These are phyloP conservation scores for Cyphellophora attinorum DNA, from an alignment of 2,329 filamentous ascomycete species.

Conservation along the genomic window DNA sequence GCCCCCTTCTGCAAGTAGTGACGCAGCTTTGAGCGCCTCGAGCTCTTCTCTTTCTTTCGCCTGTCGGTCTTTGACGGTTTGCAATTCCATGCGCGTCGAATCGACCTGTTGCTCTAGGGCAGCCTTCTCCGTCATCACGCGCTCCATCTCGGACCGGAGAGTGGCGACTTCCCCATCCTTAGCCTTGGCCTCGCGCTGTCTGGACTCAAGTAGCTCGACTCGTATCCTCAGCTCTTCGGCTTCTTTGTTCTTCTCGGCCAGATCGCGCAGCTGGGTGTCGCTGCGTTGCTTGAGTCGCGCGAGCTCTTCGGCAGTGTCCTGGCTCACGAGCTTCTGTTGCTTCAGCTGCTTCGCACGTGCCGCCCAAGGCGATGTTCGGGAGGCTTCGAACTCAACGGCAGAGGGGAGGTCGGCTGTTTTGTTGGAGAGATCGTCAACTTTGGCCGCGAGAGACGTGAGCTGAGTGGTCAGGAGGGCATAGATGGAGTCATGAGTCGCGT, in stretches of 20 bases:
- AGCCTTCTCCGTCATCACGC: constrained; percentile 24
- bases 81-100: constrained; percentile 27
- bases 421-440: constrained; percentile 53
- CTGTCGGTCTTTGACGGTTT: constrained; percentile 28
- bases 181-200: constrained; percentile 73
- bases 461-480: constrained; percentile 11
- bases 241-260: constrained; percentile 67
- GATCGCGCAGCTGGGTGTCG: constrained; percentile 62
- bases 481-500: constrained; percentile 5
- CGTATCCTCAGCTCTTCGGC: constrained; percentile 57
- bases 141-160: constrained; percentile 31
- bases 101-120: constrained; percentile 24
- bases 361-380: constrained; percentile 64
- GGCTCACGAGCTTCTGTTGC: constrained; percentile 67
- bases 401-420: constrained; percentile 62
- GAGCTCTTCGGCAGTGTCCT: constrained; percentile 79
- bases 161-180: constrained; percentile 51
- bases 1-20: constrained; percentile 25
- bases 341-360: constrained; percentile 72
- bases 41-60: constrained; percentile 32
- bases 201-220: constrained; percentile 84
- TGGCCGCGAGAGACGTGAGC: constrained; percentile 11
- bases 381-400: constrained; percentile 69
- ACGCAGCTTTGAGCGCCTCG: constrained; percentile 32
- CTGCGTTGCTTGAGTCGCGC: constrained; percentile 70